These are phyloP conservation scores for Eucalyptus grandis DNA, from an alignment of 345 rosid species.

Conservation along the genomic window DNA sequence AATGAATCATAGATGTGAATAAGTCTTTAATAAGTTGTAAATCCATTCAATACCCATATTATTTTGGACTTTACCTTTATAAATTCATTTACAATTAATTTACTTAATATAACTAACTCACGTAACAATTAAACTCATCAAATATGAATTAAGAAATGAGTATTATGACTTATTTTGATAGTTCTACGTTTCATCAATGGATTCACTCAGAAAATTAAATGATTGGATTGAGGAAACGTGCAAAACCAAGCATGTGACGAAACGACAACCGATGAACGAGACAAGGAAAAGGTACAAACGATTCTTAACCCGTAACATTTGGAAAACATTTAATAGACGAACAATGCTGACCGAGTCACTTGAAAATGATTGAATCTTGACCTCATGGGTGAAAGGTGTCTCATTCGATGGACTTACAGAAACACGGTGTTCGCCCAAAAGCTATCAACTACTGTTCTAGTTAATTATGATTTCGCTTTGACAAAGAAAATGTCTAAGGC, in stretches of 20 bases:
- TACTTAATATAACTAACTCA: too few species aligned
- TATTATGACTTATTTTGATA: too few species aligned
- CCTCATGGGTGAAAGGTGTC: neutral
- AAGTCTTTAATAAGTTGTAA: fast-evolving
- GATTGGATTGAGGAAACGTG: neutral
- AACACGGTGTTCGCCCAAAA: neutral
- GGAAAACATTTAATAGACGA: neutral
- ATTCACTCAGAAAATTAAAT: neutral
- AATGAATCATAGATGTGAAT: too few species aligned
- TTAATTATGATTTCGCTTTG: neutral
- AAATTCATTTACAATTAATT: too few species aligned
- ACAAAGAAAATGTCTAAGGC: neutral
- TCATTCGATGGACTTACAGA: neutral
- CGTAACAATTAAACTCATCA: too few species aligned
- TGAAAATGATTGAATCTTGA: neutral
- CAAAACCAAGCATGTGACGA: neutral
- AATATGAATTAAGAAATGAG: neutral
- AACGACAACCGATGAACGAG: neutral
- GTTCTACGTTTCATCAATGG: neutral
- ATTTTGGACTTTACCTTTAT: too few species aligned
- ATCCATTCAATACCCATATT: too few species aligned
- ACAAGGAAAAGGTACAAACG: neutral
- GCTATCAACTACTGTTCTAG: neutral
- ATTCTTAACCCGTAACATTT: neutral
- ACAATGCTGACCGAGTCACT: neutral